A percentile compares a stretch with the other conserved stretches of the same genome.
Conservation (phyloP, 257 asterid species). For the Solanum etuberosum region DNA sequence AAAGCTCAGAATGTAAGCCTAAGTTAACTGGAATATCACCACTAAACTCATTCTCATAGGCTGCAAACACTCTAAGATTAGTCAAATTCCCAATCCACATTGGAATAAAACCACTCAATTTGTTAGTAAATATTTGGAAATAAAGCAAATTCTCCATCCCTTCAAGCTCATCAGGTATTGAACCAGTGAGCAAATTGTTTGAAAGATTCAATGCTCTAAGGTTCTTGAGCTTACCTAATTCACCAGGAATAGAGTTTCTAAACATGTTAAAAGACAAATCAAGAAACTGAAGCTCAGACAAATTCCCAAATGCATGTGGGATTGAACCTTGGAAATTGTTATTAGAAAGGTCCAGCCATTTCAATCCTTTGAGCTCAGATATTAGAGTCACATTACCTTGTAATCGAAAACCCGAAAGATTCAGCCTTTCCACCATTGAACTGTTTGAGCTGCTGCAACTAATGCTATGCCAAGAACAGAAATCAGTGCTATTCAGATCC, state of each 20-base stretch:
- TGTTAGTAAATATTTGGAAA: constrained; percentile 58
- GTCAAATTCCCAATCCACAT: constrained; percentile 68
- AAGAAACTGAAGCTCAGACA: constrained; percentile 72
- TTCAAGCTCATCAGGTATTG: constrained; percentile 59
- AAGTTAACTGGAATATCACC: constrained; percentile 62
- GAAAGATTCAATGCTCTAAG: constrained; percentile 69
- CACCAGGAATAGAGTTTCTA: constrained; percentile 52
- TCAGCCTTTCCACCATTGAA: constrained; percentile 61
- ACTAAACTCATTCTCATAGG: constrained; percentile 72
- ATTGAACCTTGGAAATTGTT: constrained; percentile 69
- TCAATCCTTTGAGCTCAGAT: constrained; percentile 68
- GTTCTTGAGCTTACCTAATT: constrained; percentile 44
- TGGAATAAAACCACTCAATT: constrained; percentile 71
- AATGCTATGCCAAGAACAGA: constrained; percentile 79
- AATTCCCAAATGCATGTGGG: constrained; percentile 51
- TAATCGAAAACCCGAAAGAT: constrained; percentile 51
- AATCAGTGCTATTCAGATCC: constrained; percentile 44
- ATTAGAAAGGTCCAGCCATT: constrained; percentile 74
- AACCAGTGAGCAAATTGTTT: constrained; percentile 42
- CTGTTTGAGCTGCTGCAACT: constrained; percentile 48
- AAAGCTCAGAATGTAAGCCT: constrained; percentile 52
- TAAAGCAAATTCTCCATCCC: constrained; percentile 42
- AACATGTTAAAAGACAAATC: constrained; percentile 82
- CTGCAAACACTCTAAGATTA: constrained; percentile 52
- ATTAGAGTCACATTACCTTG: constrained; percentile 81